Percentiles rank a stretch among this genome's conserved stretches.
phyloP scores from a whole-genome alignment of 176 grass and related monocot species.

The Saccharum officinarum region DNA sequence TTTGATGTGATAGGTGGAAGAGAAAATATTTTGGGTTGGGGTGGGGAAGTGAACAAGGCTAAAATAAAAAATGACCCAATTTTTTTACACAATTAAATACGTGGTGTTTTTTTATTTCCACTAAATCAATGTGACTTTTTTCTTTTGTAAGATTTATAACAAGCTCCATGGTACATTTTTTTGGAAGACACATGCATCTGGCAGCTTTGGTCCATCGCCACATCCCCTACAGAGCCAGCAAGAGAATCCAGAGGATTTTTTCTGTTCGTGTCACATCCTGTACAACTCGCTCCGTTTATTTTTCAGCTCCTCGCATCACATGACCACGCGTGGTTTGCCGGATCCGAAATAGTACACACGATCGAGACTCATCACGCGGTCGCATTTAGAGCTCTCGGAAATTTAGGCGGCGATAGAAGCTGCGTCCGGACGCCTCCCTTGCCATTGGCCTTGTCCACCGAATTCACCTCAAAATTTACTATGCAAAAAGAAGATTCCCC shows the following conservation, averaged over 20 bases:
- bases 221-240: background rate
- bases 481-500: too few relatives aligned
- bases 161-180: background rate
- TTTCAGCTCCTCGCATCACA: background rate
- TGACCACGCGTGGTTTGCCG: background rate
- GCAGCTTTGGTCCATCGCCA: background rate
- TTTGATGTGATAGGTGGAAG: too few relatives aligned
- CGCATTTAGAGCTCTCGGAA: constrained; percentile 41
- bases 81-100: background rate
- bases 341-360: background rate
- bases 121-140: background rate
- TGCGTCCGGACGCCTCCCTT: constrained; percentile 29
- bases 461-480: too few relatives aligned
- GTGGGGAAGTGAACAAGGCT: too few relatives aligned
- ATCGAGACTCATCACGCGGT: background rate
- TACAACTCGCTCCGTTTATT: background rate
- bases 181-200: background rate
- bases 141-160: background rate
- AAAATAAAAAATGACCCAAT: background rate
- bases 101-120: background rate
- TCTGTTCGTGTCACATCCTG: background rate
- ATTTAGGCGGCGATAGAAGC: constrained; percentile 26
- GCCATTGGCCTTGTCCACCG: too few relatives aligned
- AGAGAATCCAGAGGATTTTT: background rate
- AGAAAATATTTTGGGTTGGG: too few relatives aligned